phyloP scores from a whole-genome alignment of 2,329 filamentous ascomycete genomes.

The Monilinia fructigena region DNA sequence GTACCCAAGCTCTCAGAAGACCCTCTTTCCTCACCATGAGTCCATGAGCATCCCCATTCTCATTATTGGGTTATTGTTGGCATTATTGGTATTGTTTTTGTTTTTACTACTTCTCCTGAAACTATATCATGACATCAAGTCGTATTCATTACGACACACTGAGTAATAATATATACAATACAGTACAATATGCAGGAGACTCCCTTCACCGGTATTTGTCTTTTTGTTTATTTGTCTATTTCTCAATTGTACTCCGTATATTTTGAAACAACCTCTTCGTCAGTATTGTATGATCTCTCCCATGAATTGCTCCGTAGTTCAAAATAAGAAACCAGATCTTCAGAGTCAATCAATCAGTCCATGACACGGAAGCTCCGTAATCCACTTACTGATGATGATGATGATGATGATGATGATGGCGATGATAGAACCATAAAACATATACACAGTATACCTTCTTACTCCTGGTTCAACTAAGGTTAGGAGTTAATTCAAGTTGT shows the following conservation, averaged over 20 bases:
- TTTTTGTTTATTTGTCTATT: too few species aligned
- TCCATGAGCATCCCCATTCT: not conserved
- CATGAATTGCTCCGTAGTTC: too few species aligned
- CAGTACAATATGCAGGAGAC: not conserved
- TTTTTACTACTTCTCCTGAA: not conserved
- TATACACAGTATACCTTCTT: not conserved
- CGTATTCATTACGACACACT: not conserved
- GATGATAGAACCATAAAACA: not conserved
- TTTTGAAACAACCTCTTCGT: not conserved
- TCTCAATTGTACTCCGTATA: not conserved
- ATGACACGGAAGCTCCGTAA: slow-evolving; percentile 6
- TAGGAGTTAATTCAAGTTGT: not conserved
- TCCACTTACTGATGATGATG: not conserved
- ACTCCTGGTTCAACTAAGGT: not conserved
- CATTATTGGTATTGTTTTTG: too few species aligned
- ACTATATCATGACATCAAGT: not conserved
- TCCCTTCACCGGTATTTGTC: not conserved
- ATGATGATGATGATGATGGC: too few species aligned
- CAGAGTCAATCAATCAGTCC: slow-evolving; percentile 13
- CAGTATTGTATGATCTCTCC: not conserved
- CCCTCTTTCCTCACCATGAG: not conserved
- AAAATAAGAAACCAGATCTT: not conserved
- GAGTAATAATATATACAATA: not conserved
- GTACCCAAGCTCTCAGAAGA: not conserved
- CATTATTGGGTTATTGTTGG: not conserved